Evolutionary conservation across 257 asterid genomes (phyloP), one percentile per base, ranked within the genome.

Genomic region (Osmanthus fragrans): DNA sequence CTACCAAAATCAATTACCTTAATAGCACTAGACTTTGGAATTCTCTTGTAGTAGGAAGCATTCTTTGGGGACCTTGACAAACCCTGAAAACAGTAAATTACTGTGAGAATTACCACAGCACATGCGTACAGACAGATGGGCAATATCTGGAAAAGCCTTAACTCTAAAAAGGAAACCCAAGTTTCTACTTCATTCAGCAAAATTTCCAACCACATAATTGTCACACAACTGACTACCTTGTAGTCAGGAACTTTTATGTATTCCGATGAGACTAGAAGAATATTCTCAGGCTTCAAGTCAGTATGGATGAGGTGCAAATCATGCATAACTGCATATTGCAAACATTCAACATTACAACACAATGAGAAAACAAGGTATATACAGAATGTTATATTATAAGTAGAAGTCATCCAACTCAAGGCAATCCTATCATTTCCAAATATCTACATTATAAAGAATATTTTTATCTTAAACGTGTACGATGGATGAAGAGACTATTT

Each of bases 211-310:
- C 25, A 63, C 18, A 9, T 27, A 23, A 58, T 58, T 11, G 69
- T 63, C 33, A 15, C 34, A 58, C 34, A 27, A 63, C 69, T 63
- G 69, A 63, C 69, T 86, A 94, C 98, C 98, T 91, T 94, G 84
- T 90, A 92, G 39, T 91, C 97, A 37, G 97, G 97, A 84, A 94
- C 85, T 81, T 85, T 92, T 3, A 94, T 39, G 81, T 87, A 90
- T 27, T 92, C 98, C 3, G 96, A 79, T 19, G 98, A 94, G 64
- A 85, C 90, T 2, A 94, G 97, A 73, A 94, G 98, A 77, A 94
- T 90, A 83, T 94, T 94, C 86, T 94, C 98, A 32, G 97, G 98
- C 90, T 94, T 94, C 91, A 94, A 79, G 80, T 94, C 98, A 75
- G 98, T 94, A 80, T 94, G 98, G 76, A 94, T 89, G 73, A 92